Evolutionary conservation across 2,329 filamentous ascomycete genomes (phyloP).

Genomic region (Herpotrichia juniperi): DNA sequence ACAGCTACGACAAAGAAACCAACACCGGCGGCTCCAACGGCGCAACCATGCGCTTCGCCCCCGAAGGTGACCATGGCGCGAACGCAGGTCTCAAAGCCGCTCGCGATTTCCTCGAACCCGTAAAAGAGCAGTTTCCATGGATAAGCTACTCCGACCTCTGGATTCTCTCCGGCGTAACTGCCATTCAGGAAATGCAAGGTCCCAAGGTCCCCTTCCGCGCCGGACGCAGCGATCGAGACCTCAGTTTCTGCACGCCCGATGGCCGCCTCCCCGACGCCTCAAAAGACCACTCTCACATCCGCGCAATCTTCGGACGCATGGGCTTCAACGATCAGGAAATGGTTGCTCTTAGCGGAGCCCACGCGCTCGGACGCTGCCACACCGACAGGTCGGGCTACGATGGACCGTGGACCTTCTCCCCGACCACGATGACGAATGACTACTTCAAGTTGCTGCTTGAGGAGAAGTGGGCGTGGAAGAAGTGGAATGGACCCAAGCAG

Average conservation of each 20-base stretch:
- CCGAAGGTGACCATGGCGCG: constrained; percentile 88
- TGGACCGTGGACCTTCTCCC: constrained; percentile 84
- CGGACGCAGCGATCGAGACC: constrained; percentile 80
- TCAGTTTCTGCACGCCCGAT: constrained; percentile 87
- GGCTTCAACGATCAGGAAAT: constrained; percentile 98
- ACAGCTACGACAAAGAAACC: constrained; percentile 78
- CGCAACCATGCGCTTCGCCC: constrained; percentile 93
- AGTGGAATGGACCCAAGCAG: constrained; percentile 93
- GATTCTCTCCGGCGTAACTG: constrained; percentile 85
- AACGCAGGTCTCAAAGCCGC: constrained; percentile 88
- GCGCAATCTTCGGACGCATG: constrained; percentile 94
- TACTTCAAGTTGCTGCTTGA: constrained; percentile 87
- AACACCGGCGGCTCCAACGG: constrained; percentile 93
- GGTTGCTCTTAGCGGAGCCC: constrained; percentile 84
- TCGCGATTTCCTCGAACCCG: constrained; percentile 89
- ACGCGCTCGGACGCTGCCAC: constrained; percentile 86
- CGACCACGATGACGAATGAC: constrained; percentile 86
- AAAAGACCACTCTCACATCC: constrained; percentile 79
- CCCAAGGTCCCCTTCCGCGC: constrained; percentile 87
- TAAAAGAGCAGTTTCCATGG: constrained; percentile 93
- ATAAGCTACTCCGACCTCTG: constrained; percentile 96
- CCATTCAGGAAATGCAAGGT: constrained; percentile 95
- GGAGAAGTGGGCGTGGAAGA: constrained; percentile 96
- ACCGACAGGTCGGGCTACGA: constrained; percentile 84
- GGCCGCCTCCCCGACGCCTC: constrained; percentile 85